These are phyloP conservation scores for Aspergillus awamori DNA, from an alignment of 2,329 filamentous ascomycete genomes.

Conservation along the genomic window DNA sequence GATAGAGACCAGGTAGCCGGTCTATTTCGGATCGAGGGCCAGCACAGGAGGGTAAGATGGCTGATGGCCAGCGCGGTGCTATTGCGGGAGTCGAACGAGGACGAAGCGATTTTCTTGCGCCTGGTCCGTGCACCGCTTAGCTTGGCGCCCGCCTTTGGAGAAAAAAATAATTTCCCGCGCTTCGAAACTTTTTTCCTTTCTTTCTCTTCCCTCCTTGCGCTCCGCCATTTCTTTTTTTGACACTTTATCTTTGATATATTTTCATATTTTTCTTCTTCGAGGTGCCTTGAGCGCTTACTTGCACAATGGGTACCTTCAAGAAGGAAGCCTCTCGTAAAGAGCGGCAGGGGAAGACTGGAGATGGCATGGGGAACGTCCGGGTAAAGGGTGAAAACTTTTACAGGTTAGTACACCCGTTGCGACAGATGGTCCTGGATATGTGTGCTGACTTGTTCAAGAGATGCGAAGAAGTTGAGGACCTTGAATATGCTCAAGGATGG, in stretches of 20 bases:
- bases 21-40: conserved; percentile 9
- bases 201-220: conserved; percentile 36
- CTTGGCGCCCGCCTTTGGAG: conserved; percentile 35
- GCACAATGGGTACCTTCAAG: conserved; percentile 82
- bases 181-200: conserved; percentile 20
- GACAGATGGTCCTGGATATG: neutral
- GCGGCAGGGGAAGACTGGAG: conserved; percentile 80
- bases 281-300: conserved; percentile 23
- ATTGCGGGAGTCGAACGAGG: conserved; percentile 29
- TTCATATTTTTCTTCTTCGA: conserved; percentile 26
- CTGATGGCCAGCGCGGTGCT: conserved; percentile 26
- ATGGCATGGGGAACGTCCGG: conserved; percentile 90
- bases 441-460: conserved; percentile 39
- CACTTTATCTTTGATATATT: conserved; percentile 33
- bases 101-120: conserved; percentile 41
- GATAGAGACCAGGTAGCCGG: neutral
- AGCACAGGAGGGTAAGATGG: conserved; percentile 16
- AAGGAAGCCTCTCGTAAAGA: conserved; percentile 82
- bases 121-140: conserved; percentile 41
- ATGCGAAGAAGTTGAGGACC: conserved; percentile 84
- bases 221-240: conserved; percentile 33
- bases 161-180: conserved; percentile 38
- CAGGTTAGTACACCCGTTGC: conserved; percentile 57
- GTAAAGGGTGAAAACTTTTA: conserved; percentile 99
- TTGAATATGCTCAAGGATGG: conserved; percentile 91